A percentile compares a stretch with the other conserved stretches of the same genome.
These are phyloP conservation scores for Sphagnurus paluster DNA, from an alignment of 1,284 basidiomycete genomes.

Conservation along the genomic window DNA sequence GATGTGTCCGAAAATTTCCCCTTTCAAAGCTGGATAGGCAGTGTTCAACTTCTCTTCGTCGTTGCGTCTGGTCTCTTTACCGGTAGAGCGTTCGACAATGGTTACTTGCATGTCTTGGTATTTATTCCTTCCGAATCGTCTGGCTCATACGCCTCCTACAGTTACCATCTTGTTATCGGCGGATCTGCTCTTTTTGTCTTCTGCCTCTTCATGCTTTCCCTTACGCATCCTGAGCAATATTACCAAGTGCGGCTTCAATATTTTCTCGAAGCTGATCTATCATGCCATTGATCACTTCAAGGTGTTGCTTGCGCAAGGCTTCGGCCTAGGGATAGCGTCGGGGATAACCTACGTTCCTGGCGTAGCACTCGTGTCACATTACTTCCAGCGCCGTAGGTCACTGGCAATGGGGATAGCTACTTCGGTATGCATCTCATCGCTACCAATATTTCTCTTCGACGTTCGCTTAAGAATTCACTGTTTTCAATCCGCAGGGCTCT, in stretches of 20 bases:
- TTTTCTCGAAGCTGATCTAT: too few species aligned
- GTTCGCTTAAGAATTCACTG: background rate
- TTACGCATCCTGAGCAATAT: constrained; percentile 24
- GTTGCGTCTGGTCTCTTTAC: constrained; percentile 16
- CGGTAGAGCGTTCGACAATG: constrained; percentile 22
- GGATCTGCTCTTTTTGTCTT: constrained; percentile 22
- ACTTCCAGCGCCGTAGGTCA: constrained; percentile 43
- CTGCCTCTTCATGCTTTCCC: constrained; percentile 28
- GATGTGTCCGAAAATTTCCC: background rate
- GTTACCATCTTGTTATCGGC: constrained; percentile 20
- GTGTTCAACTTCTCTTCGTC: constrained; percentile 18
- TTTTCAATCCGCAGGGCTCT: constrained; percentile 26
- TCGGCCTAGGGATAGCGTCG: constrained; percentile 43
- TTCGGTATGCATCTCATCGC: constrained; percentile 26
- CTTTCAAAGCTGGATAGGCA: constrained; percentile 21
- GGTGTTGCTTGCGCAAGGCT: constrained; percentile 45
- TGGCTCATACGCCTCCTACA: background rate
- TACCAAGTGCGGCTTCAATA: constrained; percentile 26
- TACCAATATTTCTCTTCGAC: background rate
- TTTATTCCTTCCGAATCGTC: background rate
- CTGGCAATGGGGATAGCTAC: constrained; percentile 49
- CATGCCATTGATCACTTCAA: constrained; percentile 11
- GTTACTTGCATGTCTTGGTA: constrained; percentile 22
- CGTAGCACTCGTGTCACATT: constrained; percentile 44
- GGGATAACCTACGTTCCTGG: constrained; percentile 46